Conservation (phyloP, 495 filamentous ascomycete genomes). For the Rostrohypoxylon terebratum region DNA sequence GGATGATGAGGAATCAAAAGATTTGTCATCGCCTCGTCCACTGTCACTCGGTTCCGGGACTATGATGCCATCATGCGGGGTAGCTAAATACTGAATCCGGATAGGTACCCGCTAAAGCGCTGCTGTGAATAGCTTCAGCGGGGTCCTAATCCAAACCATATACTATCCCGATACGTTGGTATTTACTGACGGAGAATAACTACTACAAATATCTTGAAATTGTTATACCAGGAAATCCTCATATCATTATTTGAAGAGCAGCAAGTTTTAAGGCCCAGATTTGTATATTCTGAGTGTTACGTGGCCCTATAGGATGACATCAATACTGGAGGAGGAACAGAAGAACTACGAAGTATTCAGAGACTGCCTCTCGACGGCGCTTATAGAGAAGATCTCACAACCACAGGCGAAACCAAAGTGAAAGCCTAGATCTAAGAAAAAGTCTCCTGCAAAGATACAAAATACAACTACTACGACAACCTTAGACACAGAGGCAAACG, state of each 20-base stretch:
- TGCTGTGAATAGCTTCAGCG: constrained; percentile 5
- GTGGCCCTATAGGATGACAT: constrained; percentile 8
- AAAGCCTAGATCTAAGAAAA: constrained; percentile 56
- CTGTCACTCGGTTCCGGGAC: constrained; percentile 1
- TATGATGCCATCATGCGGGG: constrained; percentile 32
- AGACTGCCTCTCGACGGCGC: constrained; percentile 66
- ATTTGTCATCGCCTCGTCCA: constrained; percentile 27
- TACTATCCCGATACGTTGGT: too few relatives aligned
- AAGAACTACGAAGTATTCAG: constrained; percentile 76
- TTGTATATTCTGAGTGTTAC: not conserved
- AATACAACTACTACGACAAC: not conserved
- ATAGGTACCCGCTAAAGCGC: constrained; percentile 6
- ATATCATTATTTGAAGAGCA: not conserved
- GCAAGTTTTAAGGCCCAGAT: not conserved
- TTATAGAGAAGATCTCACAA: constrained; percentile 63
- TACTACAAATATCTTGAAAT: too few relatives aligned
- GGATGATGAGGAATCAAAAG: not conserved
- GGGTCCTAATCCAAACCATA: not conserved
- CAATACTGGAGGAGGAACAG: constrained; percentile 39
- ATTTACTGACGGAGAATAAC: too few relatives aligned
- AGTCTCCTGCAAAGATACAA: constrained; percentile 28
- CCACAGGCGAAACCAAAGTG: constrained; percentile 58
- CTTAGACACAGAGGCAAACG: not conserved
- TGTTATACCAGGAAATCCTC: too few relatives aligned
- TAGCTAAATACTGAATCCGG: constrained; percentile 40